phyloP scores from a whole-genome alignment of 768 basidiomycete species.

The Pholiota conissans region DNA sequence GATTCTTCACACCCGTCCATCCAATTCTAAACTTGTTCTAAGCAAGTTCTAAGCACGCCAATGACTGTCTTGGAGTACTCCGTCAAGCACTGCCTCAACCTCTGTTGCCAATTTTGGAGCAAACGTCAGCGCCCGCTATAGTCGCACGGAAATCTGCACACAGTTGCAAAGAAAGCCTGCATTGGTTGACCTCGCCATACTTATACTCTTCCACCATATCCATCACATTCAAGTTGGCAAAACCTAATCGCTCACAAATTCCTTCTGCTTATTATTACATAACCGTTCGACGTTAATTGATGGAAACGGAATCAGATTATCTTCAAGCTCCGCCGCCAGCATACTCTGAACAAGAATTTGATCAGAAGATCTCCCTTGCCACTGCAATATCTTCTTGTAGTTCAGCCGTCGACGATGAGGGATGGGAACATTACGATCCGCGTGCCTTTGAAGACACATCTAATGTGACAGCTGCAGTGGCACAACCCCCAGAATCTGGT shows the following conservation, averaged over 20 bases:
- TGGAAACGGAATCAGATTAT: conserved; percentile 17
- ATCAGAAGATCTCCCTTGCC: conserved; percentile 50
- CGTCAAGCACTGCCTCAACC: neutral
- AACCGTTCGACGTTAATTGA: conserved; percentile 8
- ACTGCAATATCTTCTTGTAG: conserved; percentile 37
- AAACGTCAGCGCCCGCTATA: conserved; percentile 2
- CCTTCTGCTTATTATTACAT: neutral
- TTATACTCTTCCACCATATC: neutral
- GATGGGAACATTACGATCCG: conserved; percentile 52
- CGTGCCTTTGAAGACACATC: conserved; percentile 20
- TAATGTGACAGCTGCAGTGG: neutral
- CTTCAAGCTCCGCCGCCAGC: conserved; percentile 39
- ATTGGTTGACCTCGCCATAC: neutral
- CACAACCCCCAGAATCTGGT: neutral
- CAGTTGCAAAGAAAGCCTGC: neutral
- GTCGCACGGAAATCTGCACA: neutral
- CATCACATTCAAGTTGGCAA: neutral
- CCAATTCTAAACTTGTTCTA: too few relatives aligned
- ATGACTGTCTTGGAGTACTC: too few relatives aligned
- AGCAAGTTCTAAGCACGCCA: too few relatives aligned
- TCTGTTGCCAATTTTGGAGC: neutral
- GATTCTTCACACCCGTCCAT: too few relatives aligned
- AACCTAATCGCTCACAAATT: neutral
- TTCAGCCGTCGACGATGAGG: conserved; percentile 33
- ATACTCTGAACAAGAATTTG: conserved; percentile 49